Evolutionary conservation across 495 filamentous ascomycete genomes (phyloP).

Genomic region (Hypoxylon fuscum): DNA sequence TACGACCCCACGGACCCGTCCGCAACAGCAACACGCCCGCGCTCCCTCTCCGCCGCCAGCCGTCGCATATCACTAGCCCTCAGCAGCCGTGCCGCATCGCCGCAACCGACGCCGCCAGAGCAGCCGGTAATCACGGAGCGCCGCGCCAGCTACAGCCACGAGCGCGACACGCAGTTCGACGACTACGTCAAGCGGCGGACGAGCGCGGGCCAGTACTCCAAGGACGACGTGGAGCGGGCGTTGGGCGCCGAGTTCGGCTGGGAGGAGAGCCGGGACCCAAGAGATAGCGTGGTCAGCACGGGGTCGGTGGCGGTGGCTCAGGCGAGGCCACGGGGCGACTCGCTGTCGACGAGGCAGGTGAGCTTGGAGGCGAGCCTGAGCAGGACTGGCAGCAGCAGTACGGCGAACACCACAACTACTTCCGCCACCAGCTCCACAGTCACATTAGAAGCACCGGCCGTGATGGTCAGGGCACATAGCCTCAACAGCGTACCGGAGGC

Average conservation of each 20-base stretch:
- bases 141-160: slow-evolving; percentile 43
- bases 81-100: slow-evolving; percentile 14
- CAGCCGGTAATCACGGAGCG: slow-evolving; percentile 10
- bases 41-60: slow-evolving; percentile 34
- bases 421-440: slow-evolving; percentile 6
- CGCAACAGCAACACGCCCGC: slow-evolving; percentile 14
- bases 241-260: slow-evolving; percentile 55
- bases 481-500: slow-evolving; percentile 43
- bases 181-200: slow-evolving; percentile 38
- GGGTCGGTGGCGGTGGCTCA: slow-evolving; percentile 28
- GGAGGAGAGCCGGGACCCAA: slow-evolving; percentile 15
- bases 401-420: neutral
- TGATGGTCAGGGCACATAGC: slow-evolving; percentile 33
- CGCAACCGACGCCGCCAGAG: slow-evolving; percentile 3
- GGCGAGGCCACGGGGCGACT: slow-evolving; percentile 30
- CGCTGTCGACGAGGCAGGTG: slow-evolving; percentile 31
- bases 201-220: slow-evolving; percentile 24
- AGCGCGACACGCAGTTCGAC: slow-evolving; percentile 48
- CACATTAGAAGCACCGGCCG: slow-evolving; percentile 21
- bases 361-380: slow-evolving; percentile 38
- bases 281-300: slow-evolving; percentile 30
- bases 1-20: slow-evolving; percentile 35
- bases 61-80: slow-evolving; percentile 30
- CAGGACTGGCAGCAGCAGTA: slow-evolving; percentile 17
- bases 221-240: slow-evolving; percentile 46